Conservation (phyloP, 257 asterid species). For the Solanum lycopersicoides region DNA sequence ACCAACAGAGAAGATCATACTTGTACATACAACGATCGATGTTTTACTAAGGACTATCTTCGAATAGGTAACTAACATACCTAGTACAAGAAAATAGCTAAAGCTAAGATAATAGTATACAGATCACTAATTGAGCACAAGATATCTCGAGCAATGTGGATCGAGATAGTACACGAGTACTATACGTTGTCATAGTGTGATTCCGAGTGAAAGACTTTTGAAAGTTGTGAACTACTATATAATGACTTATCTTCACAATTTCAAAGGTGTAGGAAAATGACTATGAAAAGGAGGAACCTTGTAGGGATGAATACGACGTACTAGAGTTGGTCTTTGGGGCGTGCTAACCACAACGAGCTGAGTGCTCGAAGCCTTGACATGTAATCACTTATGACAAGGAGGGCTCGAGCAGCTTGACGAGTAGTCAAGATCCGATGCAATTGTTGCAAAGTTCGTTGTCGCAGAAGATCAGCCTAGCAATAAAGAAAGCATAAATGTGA, state of each 20-base stretch:
- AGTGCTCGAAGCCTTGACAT: constrained; percentile 76
- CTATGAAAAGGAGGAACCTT: background rate
- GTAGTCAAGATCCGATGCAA: constrained; percentile 78
- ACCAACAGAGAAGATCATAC: background rate
- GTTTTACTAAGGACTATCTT: background rate
- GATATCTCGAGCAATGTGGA: background rate
- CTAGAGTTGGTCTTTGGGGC: constrained; percentile 42
- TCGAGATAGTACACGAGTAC: background rate
- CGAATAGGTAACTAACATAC: background rate
- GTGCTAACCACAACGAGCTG: constrained; percentile 77
- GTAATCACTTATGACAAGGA: constrained; percentile 73
- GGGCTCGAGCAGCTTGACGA: constrained; percentile 91
- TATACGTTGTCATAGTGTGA: background rate
- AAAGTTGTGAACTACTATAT: background rate
- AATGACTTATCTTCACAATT: background rate
- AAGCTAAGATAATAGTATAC: background rate
- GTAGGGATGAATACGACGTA: background rate
- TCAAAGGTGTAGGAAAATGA: background rate
- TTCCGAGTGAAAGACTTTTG: background rate
- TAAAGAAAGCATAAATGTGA: background rate
- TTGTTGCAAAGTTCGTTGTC: constrained; percentile 84
- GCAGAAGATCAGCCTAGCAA: constrained; percentile 73
- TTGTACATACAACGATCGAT: background rate
- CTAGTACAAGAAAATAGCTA: background rate
- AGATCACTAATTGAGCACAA: background rate